Base-by-base conservation (phyloP, 306 rosid genomes). In the Lagenaria siceraria region DNA sequence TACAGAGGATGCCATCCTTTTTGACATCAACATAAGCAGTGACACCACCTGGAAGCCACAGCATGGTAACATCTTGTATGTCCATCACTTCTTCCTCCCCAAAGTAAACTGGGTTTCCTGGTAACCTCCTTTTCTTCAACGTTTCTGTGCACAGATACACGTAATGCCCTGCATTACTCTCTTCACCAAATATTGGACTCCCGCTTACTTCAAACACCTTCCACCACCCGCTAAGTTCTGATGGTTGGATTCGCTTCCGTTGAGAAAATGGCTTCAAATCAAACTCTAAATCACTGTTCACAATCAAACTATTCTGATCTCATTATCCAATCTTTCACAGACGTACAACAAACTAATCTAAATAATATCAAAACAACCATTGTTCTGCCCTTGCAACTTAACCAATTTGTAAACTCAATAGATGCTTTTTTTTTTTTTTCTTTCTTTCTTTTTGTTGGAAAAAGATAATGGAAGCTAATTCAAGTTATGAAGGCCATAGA, bases 41-140 rank as follows among this genome's bases (percentile, higher is more conserved):
- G 31, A 92, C 87, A 1, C 97, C 98, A 0, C 98, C 97, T 0
- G 98, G 97, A 79, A 92, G 96, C 98, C 98, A 94, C 74, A 94
- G 83, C 84, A 92, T 78, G 19, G 94, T 83, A 53, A 82, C 90
- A 49, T 90, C 97, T 77, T 91, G 97, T 87, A 87, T 75, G 86
- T 95, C 97, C 3, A 86, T 42, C 71, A 82, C 76, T 83, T 95
- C 98, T 68, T 95, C 98, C 81, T 95, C 98, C 9, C 93, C 87
- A 2, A 95, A 95, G 87, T 81, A 81, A 54, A 78, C 78, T 11
- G 82, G 77, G 68, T 63, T 87, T 49, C 83, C 91, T 0, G 97
- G 97, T 68, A 88, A 79, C 83, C 78, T 86, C 78, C 96, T 86
- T 78, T 85, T 90, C 83, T 92, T 95, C 64, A 92, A 62, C 49